Conservation (phyloP, 306 rosid genomes). For the Cicer arietinum region DNA sequence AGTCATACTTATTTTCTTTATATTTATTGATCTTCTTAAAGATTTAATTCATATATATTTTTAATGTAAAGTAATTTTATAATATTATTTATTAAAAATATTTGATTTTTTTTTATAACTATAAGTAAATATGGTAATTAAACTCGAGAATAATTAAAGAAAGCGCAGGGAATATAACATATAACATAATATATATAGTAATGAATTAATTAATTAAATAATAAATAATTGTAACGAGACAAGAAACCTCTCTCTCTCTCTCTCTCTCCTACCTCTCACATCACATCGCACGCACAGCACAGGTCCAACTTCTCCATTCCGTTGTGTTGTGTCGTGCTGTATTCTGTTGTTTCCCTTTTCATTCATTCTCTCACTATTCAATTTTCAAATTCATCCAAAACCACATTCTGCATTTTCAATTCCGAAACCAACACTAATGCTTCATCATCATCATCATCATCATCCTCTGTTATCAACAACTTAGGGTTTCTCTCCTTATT, state of each 20-base stretch:
- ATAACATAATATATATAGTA: background rate
- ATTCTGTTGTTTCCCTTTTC: background rate
- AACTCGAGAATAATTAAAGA: no score
- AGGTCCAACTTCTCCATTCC: conserved; percentile 40
- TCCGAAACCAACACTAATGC: background rate
- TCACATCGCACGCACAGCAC: conserved; percentile 18
- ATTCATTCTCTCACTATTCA: conserved; percentile 16
- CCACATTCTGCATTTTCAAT: background rate
- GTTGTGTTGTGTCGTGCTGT: conserved; percentile 31
- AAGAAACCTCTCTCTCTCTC: conserved; percentile 32
- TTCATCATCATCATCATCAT: background rate
- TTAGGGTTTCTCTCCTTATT: conserved; percentile 49
- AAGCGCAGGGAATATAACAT: background rate
- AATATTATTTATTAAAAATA: no score
- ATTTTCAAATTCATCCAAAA: background rate
- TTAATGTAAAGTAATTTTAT: no score
- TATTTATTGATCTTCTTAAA: no score
- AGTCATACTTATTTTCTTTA: no score
- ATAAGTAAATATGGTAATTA: no score
- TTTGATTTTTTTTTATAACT: no score
- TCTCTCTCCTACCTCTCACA: background rate
- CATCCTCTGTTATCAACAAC: conserved; percentile 11
- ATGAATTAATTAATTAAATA: background rate
- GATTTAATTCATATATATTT: no score
- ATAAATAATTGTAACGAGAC: background rate